phyloP scores from a whole-genome alignment of 192 early-diverging fungal species.

The Coemansia sp. region DNA sequence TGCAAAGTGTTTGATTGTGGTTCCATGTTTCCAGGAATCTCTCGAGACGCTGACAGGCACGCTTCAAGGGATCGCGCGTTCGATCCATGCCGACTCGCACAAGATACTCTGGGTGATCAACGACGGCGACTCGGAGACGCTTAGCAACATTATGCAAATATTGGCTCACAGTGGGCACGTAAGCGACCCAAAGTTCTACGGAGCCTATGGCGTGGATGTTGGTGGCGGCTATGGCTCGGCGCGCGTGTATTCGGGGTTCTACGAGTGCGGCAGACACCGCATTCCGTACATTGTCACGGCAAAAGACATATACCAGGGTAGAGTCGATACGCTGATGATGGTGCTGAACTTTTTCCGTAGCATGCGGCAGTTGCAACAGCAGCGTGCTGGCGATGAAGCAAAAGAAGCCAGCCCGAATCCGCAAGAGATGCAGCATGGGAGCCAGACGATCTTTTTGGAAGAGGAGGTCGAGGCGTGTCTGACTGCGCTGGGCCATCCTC shows the following conservation, averaged over 20 bases:
- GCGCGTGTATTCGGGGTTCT: constrained; percentile 87
- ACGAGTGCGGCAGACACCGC: constrained; percentile 84
- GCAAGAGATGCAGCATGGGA: neutral
- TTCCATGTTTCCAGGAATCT: constrained; percentile 43
- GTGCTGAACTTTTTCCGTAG: constrained; percentile 51
- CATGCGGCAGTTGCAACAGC: constrained; percentile 19
- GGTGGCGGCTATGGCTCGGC: constrained; percentile 39
- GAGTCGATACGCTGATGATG: constrained; percentile 56
- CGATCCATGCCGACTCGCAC: constrained; percentile 41
- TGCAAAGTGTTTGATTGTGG: constrained; percentile 40
- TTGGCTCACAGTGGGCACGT: constrained; percentile 37
- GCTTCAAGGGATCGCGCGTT: constrained; percentile 46
- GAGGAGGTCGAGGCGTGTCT: constrained; percentile 52
- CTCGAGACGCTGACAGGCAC: constrained; percentile 44
- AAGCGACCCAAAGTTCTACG: constrained; percentile 54
- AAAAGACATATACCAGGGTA: constrained; percentile 62
- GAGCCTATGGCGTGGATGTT: constrained; percentile 35
- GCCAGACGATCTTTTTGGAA: constrained; percentile 47
- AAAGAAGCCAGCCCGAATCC: neutral
- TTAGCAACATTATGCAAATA: constrained; percentile 33
- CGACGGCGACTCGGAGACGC: constrained; percentile 36
- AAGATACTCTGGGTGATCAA: constrained; percentile 51
- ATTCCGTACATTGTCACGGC: constrained; percentile 94
- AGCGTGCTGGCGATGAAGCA: neutral
- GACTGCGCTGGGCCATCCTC: constrained; percentile 34